Conservation (phyloP, 2,329 filamentous ascomycete genomes). For the Cladophialophora bantiana region DNA sequence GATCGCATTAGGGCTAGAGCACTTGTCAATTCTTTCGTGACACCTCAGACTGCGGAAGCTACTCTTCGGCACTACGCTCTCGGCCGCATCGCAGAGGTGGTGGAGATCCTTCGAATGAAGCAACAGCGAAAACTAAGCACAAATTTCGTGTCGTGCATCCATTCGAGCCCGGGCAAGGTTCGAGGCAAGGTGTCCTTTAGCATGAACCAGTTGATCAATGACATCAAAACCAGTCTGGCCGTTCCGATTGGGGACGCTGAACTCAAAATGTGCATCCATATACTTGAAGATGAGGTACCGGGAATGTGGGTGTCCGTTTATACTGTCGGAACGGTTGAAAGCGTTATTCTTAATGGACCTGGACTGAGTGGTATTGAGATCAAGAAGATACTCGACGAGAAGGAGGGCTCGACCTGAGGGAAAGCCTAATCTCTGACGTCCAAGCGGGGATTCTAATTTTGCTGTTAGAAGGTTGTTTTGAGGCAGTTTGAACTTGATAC, state of each 20-base stretch:
- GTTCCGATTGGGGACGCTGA: slow-evolving; percentile 59
- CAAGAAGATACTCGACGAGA: slow-evolving; percentile 27
- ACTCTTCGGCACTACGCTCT: slow-evolving; percentile 70
- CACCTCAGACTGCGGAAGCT: slow-evolving; percentile 60
- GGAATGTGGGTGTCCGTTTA: slow-evolving; percentile 60
- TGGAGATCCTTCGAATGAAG: slow-evolving; percentile 71
- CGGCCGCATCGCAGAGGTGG: slow-evolving; percentile 72
- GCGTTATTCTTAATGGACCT: slow-evolving; percentile 37
- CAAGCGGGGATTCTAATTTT: background rate
- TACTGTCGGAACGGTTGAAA: slow-evolving; percentile 34
- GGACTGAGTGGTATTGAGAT: slow-evolving; percentile 36
- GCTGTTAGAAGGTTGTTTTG: background rate
- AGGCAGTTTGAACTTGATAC: background rate
- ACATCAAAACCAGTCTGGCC: slow-evolving; percentile 70
- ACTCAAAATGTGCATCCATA: slow-evolving; percentile 55
- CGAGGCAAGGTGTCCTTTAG: slow-evolving; percentile 67
- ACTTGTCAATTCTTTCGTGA: slow-evolving; percentile 54
- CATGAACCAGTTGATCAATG: slow-evolving; percentile 68
- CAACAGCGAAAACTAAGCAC: slow-evolving; percentile 47
- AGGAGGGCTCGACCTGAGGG: background rate
- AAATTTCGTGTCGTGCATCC: slow-evolving; percentile 34
- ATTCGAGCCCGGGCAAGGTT: slow-evolving; percentile 51
- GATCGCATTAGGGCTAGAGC: slow-evolving; percentile 79
- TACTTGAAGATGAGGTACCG: slow-evolving; percentile 56
- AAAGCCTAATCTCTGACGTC: background rate